Conservation (phyloP, 2,329 filamentous ascomycete species). For the Pestalotiopsis fici region DNA sequence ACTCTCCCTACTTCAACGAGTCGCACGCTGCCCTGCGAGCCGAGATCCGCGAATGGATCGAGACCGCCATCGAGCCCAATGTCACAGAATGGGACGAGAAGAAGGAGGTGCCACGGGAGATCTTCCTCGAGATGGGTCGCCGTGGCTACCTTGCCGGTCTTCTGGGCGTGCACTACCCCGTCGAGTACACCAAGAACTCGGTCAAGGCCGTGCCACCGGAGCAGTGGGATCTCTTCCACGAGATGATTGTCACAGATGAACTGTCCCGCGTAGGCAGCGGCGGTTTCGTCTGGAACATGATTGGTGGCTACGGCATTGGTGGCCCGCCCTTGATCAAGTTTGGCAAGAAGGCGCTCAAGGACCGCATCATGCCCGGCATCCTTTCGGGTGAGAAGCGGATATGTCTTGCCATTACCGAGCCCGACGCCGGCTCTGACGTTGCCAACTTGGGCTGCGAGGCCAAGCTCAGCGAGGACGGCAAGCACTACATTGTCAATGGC, state of each 20-base stretch:
- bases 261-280: conserved; percentile 85
- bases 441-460: conserved; percentile 95
- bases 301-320: conserved; percentile 96
- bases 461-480: conserved; percentile 91
- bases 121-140: conserved; percentile 95
- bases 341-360: conserved; percentile 79
- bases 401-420: conserved; percentile 96
- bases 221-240: conserved; percentile 98
- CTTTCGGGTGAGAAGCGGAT: conserved; percentile 94
- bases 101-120: conserved; percentile 81
- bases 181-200: conserved; percentile 68
- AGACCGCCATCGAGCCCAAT: conserved; percentile 84
- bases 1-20: conserved; percentile 96
- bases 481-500: conserved; percentile 98
- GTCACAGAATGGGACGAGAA: conserved; percentile 97
- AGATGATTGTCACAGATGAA: conserved; percentile 94
- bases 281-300: conserved; percentile 94
- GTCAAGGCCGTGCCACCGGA: conserved; percentile 80
- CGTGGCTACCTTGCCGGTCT: conserved; percentile 92
- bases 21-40: conserved; percentile 87
- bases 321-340: conserved; percentile 91
- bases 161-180: conserved; percentile 80
- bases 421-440: conserved; percentile 91
- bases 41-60: conserved; percentile 91
- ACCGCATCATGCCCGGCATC: conserved; percentile 87